Base-by-base conservation (phyloP, 306 rosid species). In the Lathyrus tuberosus region DNA sequence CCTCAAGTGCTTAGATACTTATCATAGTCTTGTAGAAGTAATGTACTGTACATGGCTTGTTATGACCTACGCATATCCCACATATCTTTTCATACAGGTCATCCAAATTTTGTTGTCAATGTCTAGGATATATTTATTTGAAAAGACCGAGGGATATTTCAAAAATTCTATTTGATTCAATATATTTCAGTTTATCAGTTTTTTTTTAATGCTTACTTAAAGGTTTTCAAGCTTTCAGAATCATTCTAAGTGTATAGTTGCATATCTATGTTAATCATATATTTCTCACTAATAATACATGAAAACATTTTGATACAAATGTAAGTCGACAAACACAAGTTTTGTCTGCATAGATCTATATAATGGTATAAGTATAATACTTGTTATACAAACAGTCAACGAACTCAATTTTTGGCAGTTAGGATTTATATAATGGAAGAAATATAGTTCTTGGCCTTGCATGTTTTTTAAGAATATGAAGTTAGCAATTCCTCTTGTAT, bases 401-500 rank as follows among this genome's bases (percentile, higher is more conserved):
- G 8, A 6, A 33, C 38, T 33, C 38, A 33, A 33, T 33, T 33
- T 33, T 33, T 33, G 38, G 38, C 8, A 33, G 38, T 2, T 33
- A 33, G 8, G 38, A 33, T 6, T 12, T 12, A 42, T 12, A 4
- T 26, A n/a, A 60, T 43, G 46, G 58, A 43, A 15, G 16, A 62
- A 31, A 37, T 22, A n/a, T 51, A 20, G n/a, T 72, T 58, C 75
- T 28, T 20, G 75, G 10, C 26, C 37, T 54, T 24, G 40, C 26
- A 65, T 35, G 28, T 28, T 18, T 31, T n/a, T 10, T 4, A 43
- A 59, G 15, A 28, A 16, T 75, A 13, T 71, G 64, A 56, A 67
- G 12, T 74, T 40, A 54, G 41, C 20, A 42, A 76, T 69, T 78
- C 76, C 62, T 72, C 69, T 52, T 46, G 14, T 62, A 56, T 78